Evolutionary conservation across 306 rosid genomes (phyloP), one percentile per base, ranked within the genome.

Genomic region (Trichosanthes truncata): DNA sequence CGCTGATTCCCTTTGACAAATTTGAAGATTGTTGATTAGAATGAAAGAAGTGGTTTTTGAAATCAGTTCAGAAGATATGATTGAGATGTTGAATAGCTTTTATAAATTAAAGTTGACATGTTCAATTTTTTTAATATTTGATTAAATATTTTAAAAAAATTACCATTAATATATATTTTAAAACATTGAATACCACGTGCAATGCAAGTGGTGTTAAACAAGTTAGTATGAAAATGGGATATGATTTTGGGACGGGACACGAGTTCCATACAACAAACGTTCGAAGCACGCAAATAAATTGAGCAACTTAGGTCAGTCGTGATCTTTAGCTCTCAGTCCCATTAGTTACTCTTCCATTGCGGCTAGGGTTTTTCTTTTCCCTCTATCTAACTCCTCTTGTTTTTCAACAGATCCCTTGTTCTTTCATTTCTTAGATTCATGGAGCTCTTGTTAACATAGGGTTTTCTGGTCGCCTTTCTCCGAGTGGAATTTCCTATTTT

Each of bases 391-490:
- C 36, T 57, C 15, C 14, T 51, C 8, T 38, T 65, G 77, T 21
- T 77, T 79, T 69, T 35, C 63, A 56, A 69, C 60, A 65, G 83
- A 86, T 83, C 87, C 21, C 6, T 80, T 31, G 60, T 29, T 66
- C 2, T 55, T 7, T 49, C 78, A 4, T 75, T 53, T 52, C 6
- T 69, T 23, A 7, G 68, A 80, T 38, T 63, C 20, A 92, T 92
- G 97, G 91, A 81, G 79, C 7, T 80, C 9, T 60, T 86, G 81
- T 43, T 79, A 60, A 72, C 83, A 63, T 87, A 90, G 75, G 86
- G 76, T 71, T 45, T 82, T 61, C 80, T 79, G 65, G 61, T 55
- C 81, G 77, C 78, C 79, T 81, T 74, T 43, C 26, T 43, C 68
- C 56, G 77, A 74, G 38, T 46, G 83, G 73, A 48, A 69, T 86